These are phyloP conservation scores for Mucor plumbeus DNA, from an alignment of 371 early-diverging fungal genomes.

Conservation along the genomic window DNA sequence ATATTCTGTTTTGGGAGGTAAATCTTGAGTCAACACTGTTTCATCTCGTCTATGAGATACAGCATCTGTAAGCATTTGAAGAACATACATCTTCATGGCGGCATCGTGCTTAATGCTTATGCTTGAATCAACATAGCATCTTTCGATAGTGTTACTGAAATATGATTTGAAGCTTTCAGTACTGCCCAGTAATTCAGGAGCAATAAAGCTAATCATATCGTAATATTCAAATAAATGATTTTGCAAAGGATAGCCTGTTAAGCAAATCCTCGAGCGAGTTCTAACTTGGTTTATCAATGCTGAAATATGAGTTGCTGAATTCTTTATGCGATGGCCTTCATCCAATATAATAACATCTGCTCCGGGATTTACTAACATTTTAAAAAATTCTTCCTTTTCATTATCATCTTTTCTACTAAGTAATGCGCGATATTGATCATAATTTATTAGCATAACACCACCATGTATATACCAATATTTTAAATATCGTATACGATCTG, in stretches of 20 bases:
- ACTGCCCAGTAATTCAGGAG: constrained; percentile 65
- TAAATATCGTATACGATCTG: constrained; percentile 23
- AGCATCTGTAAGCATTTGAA: constrained; percentile 19
- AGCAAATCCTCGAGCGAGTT: constrained; percentile 70
- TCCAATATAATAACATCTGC: constrained; percentile 81
- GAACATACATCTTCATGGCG: constrained; percentile 16
- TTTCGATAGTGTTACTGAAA: constrained; percentile 71
- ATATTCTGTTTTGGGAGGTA: constrained; percentile 77
- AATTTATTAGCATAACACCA: constrained; percentile 74
- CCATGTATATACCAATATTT: constrained; percentile 62
- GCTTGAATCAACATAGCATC: constrained; percentile 66
- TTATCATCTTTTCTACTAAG: constrained; percentile 19
- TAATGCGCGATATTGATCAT: constrained; percentile 59
- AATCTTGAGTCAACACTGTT: constrained; percentile 49
- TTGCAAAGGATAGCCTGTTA: constrained; percentile 92
- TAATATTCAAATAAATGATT: constrained; percentile 76
- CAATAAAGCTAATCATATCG: constrained; percentile 76
- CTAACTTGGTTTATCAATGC: constrained; percentile 43
- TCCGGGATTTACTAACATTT: constrained; percentile 59
- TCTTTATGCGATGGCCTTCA: constrained; percentile 90
- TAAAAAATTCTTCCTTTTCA: constrained; percentile 22
- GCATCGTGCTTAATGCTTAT: constrained; percentile 42
- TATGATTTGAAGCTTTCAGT: constrained; percentile 57
- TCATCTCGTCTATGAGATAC: constrained; percentile 54
- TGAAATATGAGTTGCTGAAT: constrained; percentile 52